Base-by-base conservation (phyloP, 257 asterid species). In the Datura wrightii region DNA sequence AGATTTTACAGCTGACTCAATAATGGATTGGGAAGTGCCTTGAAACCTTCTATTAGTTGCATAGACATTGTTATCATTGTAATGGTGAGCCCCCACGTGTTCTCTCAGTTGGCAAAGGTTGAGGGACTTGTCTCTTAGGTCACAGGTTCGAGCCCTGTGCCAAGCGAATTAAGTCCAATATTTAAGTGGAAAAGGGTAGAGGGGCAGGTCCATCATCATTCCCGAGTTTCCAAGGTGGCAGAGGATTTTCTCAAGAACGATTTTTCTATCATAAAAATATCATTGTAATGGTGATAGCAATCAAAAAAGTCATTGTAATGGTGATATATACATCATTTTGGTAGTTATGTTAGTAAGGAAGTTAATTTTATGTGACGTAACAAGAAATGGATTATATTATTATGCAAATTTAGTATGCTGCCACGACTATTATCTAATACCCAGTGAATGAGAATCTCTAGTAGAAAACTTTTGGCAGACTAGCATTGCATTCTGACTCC, bases 31-130 rank as follows among this genome's bases (percentile, higher is more conserved):
- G 10, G 10, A 72, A n/a, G 55, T 72, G 24, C 39, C 58, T 72
- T n/a, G 19, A 46, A 48, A 19, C 80, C 80, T 46, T 72, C 80
- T 10, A 15, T 72, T 46, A 46, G 80, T 72, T 46, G 59, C n/a
- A 72, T 46, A 46, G 80, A 19, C 58, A 19, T 10, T 72, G 46
- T 11, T 19, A 46, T 72, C 76, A 34, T 66, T 66, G 50, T 63
- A 63, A 31, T 63, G 18, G 37, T 60, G 37, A 60, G 67, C 67
- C 37, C 37, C 13, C 69, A 62, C 8, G 69, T 7, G 39, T 62
- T 19, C 19, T 7, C 69, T 60, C 39, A 62, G 4, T 60, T 62
- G 44, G 44, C 10, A 15, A 65, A 34, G 72, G 44, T 65, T 65
- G 19, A 34, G 72, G 72, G 46, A 65, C n/a, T 65, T 65, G 44